Base-by-base conservation (phyloP, 371 early-diverging fungal genomes). In the Lichtheimia ornata region DNA sequence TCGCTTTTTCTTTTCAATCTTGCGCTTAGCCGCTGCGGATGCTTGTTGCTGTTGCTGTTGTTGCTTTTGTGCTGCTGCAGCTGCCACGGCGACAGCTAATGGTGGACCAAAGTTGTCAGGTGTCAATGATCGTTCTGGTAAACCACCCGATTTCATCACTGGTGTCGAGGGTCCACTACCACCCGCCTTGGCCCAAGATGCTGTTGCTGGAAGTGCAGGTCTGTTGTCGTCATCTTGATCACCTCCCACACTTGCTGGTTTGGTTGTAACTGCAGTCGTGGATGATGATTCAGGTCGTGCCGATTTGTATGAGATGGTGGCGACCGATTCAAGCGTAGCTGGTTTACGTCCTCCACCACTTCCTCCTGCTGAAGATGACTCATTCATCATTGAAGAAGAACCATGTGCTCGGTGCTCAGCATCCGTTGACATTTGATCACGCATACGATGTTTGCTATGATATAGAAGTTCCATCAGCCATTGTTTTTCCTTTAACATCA, bases 201-300 rank as follows among this genome's bases (percentile, higher is more conserved):
- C 88, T 3, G 85, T 84, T 5, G 82, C 82, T 4, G 88, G 88
- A 41, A 88, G 61, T 14, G 88, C 88, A 5, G 86, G 82, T 22
- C 77, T 73, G 14, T 81, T 81, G 2, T 81, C 78, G 4, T 70
- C 69, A 52, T 45, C 27, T 24, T 57, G 51, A 15, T 49, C 9
- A 2, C 41, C 42, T 24, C 43, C 53, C 25, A 51, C 50, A 17
- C 59, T 53, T 40, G 55, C 4, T 35, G 60, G 44, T 62, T 59
- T 45, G 28, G 60, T 35, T 35, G 35, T 35, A 35, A 35, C 11
- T 9, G 35, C 11, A 0, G 35, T 35, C 9, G 35, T 40, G 6
- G 44, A 15, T 2, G 62, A 53, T 18, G 45, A 42, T 17, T 67
- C 67, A 11, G 40, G 51, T 45, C 62, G 63, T n/a, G 43, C 27